phyloP scores from a whole-genome alignment of 2,329 filamentous ascomycete genomes.

The Colletotrichum endophyticum region DNA sequence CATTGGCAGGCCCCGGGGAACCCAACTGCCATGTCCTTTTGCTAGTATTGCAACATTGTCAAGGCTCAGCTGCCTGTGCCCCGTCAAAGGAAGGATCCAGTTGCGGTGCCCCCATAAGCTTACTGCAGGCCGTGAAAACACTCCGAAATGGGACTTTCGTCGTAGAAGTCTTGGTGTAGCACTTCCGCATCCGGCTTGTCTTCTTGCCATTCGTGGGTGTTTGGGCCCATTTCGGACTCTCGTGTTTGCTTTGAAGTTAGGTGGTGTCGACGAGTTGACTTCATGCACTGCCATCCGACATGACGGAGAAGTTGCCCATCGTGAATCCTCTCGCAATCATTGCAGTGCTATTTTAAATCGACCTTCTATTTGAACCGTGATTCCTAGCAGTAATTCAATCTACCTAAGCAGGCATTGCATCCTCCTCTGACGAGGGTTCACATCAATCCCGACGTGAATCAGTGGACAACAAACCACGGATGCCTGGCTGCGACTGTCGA shows the following conservation, averaged over 20 bases:
- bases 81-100: neutral
- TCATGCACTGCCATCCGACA: neutral
- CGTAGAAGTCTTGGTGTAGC: neutral
- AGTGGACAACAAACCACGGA: neutral
- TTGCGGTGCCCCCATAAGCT: neutral
- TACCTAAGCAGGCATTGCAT: neutral
- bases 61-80: neutral
- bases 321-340: neutral
- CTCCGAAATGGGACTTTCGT: neutral
- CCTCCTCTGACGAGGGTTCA: neutral
- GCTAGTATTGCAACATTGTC: neutral
- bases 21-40: neutral
- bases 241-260: neutral
- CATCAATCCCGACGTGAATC: neutral
- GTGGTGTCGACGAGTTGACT: neutral
- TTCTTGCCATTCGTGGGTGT: accelerated
- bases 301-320: neutral
- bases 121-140: neutral
- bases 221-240: neutral
- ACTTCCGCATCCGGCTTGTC: neutral
- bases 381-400: neutral
- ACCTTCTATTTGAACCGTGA: neutral
- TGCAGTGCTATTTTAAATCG: neutral
- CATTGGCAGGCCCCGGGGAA: neutral
- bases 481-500: neutral